phyloP scores from a whole-genome alignment of 129 eudicot species.

The Flaveria sonorensis region DNA sequence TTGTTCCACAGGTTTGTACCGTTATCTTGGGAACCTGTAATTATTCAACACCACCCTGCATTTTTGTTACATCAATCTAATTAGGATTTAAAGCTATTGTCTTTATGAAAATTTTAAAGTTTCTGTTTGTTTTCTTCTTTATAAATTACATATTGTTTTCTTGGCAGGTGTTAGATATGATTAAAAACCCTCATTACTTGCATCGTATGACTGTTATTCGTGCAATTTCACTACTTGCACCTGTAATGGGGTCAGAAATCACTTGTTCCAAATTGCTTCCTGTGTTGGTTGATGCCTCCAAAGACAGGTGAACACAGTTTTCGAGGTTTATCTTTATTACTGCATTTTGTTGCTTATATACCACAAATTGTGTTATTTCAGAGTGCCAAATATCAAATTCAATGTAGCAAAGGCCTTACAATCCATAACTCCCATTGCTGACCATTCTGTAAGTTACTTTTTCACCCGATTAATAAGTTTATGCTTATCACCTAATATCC shows the following conservation, averaged over 20 bases:
- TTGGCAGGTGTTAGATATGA: slow-evolving; percentile 82
- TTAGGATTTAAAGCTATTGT: too few species aligned
- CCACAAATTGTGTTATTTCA: slow-evolving; percentile 29
- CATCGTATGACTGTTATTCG: slow-evolving; percentile 86
- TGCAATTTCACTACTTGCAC: slow-evolving; percentile 83
- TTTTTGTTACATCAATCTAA: too few species aligned
- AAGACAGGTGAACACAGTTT: slow-evolving; percentile 65
- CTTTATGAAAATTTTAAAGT: background rate
- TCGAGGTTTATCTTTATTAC: background rate
- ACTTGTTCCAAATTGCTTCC: slow-evolving; percentile 93
- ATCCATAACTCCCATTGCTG: slow-evolving; percentile 79
- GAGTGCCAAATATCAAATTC: slow-evolving; percentile 92
- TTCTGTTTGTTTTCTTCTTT: background rate
- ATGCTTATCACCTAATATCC: background rate
- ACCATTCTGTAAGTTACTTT: slow-evolving; percentile 60
- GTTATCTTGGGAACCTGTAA: background rate
- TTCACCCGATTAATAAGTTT: background rate
- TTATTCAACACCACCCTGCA: too few species aligned
- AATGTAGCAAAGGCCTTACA: slow-evolving; percentile 91
- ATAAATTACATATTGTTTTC: slow-evolving; percentile 9
- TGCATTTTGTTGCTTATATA: background rate
- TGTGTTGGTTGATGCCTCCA: slow-evolving; percentile 63
- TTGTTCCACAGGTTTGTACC: slow-evolving; percentile 74
- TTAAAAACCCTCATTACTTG: slow-evolving; percentile 32
- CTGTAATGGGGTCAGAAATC: slow-evolving; percentile 89